Evolutionary conservation across 2,329 filamentous ascomycete species (phyloP).

Genomic region (Fusarium albidum): DNA sequence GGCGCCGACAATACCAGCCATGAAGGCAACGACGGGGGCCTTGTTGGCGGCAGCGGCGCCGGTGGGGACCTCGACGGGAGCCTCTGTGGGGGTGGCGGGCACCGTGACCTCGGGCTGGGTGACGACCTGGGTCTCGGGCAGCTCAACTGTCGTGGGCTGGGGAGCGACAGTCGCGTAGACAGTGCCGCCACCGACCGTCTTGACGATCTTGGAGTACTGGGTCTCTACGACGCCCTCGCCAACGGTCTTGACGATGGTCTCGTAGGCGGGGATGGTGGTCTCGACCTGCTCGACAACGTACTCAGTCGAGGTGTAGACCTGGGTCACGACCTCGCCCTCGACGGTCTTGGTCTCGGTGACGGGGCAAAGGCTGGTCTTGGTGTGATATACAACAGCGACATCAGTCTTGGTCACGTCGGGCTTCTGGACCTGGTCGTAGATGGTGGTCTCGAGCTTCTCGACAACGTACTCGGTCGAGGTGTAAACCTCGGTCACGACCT

Average conservation of each 20-base stretch:
- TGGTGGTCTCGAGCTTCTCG: too few species aligned
- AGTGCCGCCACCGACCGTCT: conserved; percentile 39
- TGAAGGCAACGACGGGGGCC: conserved; percentile 46
- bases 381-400: conserved; percentile 50
- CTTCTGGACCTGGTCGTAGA: too few species aligned
- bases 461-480: conserved; percentile 41
- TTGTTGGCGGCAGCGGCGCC: conserved; percentile 44
- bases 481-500: conserved; percentile 49
- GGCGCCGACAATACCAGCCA: conserved; percentile 50
- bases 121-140: conserved; percentile 37
- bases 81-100: conserved; percentile 26
- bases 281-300: conserved; percentile 47
- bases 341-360: conserved; percentile 49
- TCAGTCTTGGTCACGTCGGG: too few species aligned
- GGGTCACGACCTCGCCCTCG: conserved; percentile 33
- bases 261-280: conserved; percentile 47
- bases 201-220: conserved; percentile 38
- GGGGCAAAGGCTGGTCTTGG: conserved; percentile 53
- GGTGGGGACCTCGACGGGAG: conserved; percentile 39
- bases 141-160: conserved; percentile 39
- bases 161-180: conserved; percentile 42
- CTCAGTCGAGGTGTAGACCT: conserved; percentile 38
- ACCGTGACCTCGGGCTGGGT: conserved; percentile 35
- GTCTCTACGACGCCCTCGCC: conserved; percentile 33
- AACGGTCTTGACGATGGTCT: conserved; percentile 38